Percentiles rank a stretch among this genome's conserved stretches.
Conservation (phyloP, 306 rosid genomes). For the Morella rubra region DNA sequence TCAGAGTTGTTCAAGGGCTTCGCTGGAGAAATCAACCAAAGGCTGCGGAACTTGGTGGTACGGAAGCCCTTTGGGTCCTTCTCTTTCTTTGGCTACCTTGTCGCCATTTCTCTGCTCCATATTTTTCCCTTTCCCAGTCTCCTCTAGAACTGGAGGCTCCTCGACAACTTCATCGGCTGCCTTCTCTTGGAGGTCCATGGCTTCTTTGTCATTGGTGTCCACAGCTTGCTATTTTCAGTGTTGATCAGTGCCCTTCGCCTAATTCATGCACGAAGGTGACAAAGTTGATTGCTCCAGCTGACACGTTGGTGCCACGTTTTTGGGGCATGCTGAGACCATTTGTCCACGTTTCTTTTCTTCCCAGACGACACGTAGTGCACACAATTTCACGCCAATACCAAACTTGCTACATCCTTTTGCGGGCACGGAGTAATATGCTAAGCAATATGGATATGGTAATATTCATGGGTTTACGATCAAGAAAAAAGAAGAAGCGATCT, state of each 20-base stretch:
- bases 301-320: neutral
- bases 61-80: constrained; percentile 24
- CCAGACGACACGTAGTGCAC: neutral
- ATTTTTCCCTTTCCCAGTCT: neutral
- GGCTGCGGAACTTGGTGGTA: constrained; percentile 22
- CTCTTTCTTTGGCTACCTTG: neutral
- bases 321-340: neutral
- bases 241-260: neutral
- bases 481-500: too few species aligned
- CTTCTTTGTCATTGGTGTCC: constrained; percentile 4
- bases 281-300: neutral
- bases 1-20: constrained; percentile 17
- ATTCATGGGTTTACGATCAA: too few species aligned
- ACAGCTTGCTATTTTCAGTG: neutral
- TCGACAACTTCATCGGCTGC: constrained; percentile 12
- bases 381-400: too few species aligned
- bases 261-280: neutral
- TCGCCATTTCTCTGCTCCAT: neutral
- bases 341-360: neutral
- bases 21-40: constrained; percentile 14
- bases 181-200: constrained; percentile 1
- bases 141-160: neutral
- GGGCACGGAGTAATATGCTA: too few species aligned
- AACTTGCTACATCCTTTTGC: too few species aligned
- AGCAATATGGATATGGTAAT: too few species aligned